Conservation (phyloP, 2,329 filamentous ascomycete genomes). For the Ceratocystiopsis brevicomis region DNA sequence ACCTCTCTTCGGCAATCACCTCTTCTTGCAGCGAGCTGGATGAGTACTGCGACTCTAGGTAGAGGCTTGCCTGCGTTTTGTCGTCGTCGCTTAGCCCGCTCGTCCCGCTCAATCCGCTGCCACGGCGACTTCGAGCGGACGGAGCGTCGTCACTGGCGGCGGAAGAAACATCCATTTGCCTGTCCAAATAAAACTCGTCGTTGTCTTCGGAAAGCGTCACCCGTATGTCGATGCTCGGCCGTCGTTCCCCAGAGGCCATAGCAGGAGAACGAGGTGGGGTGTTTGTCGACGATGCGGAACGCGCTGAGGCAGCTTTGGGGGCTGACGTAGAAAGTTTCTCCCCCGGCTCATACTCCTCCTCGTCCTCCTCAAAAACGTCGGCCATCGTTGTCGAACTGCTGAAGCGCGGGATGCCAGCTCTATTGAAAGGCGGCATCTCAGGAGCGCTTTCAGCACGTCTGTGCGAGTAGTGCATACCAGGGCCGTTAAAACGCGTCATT, state of each 20-base stretch:
- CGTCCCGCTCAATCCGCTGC: slow-evolving; percentile 26
- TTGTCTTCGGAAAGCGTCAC: slow-evolving; percentile 4
- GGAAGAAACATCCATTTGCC: not conserved
- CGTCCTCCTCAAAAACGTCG: slow-evolving; percentile 74
- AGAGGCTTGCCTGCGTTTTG: slow-evolving; percentile 17
- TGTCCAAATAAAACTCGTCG: not conserved
- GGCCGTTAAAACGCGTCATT: slow-evolving; percentile 48
- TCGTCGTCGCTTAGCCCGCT: slow-evolving; percentile 27
- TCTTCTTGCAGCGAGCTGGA: slow-evolving; percentile 32
- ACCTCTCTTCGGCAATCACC: slow-evolving; percentile 28
- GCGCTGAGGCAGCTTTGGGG: too few species aligned
- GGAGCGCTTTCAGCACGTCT: slow-evolving; percentile 64
- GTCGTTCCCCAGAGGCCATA: not conserved
- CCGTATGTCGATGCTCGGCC: slow-evolving; percentile 10
- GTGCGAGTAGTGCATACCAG: slow-evolving; percentile 55
- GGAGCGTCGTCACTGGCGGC: slow-evolving; percentile 6
- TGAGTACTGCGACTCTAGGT: slow-evolving; percentile 29
- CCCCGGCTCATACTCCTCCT: slow-evolving; percentile 31
- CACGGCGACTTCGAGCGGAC: slow-evolving; percentile 22
- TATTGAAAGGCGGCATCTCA: slow-evolving; percentile 58
- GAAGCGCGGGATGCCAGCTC: slow-evolving; percentile 40
- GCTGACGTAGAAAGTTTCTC: not conserved
- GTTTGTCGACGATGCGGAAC: slow-evolving; percentile 1
- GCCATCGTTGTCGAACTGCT: slow-evolving; percentile 58
- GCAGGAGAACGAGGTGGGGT: not conserved